Conservation (phyloP, 106 monocot species). For the Allium sativum region DNA sequence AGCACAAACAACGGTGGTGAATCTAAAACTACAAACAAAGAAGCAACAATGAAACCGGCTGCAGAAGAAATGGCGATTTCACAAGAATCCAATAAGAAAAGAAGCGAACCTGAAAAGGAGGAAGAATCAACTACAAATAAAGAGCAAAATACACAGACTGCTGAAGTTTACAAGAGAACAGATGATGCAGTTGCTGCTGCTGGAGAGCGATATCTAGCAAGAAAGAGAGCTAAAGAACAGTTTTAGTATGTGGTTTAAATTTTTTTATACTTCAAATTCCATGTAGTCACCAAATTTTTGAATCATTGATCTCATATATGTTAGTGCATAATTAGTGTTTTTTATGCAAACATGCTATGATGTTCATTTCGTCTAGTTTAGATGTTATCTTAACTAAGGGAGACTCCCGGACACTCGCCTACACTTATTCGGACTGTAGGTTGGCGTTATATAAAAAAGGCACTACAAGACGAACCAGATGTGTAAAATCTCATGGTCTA, state of each 20-base stretch:
- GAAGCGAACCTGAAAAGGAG: neutral
- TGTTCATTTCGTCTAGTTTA: neutral
- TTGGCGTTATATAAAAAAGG: too few relatives aligned
- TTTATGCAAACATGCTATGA: neutral
- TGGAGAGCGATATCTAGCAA: constrained; percentile 59
- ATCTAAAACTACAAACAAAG: too few relatives aligned
- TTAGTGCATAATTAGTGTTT: neutral
- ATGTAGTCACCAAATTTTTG: neutral
- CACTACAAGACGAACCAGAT: too few relatives aligned
- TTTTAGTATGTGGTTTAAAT: neutral
- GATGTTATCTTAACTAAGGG: neutral
- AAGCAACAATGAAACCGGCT: neutral
- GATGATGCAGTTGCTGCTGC: constrained; percentile 68
- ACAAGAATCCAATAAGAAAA: neutral
- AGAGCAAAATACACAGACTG: constrained; percentile 3
- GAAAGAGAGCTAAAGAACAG: constrained; percentile 58
- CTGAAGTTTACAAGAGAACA: constrained; percentile 40
- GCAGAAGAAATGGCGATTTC: constrained; percentile 7
- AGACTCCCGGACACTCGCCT: too few relatives aligned
- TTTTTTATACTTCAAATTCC: neutral
- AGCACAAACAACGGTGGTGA: too few relatives aligned
- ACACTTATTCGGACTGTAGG: too few relatives aligned
- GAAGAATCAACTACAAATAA: neutral
- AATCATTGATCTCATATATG: neutral
- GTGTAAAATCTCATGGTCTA: too few relatives aligned